Base-by-base conservation (phyloP, 345 rosid species). In the Eucalyptus curtisii region DNA sequence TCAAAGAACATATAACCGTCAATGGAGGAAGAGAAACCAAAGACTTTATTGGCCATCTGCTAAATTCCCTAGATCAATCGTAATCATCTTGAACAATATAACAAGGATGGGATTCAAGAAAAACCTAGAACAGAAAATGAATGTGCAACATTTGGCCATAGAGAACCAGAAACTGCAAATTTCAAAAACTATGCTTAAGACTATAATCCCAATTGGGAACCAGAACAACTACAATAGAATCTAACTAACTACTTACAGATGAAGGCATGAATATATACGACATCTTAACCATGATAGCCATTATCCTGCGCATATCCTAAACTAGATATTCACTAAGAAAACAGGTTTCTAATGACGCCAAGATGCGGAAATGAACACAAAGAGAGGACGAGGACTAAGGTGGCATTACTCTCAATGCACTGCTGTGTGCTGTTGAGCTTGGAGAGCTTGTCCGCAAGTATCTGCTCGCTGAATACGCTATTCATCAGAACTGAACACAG, bases 351-450 rank as follows among this genome's bases (percentile, higher is more conserved):
- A 0, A 5, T 0, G 10, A 20, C 27, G 0, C 47, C 47, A 10
- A 37, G 47, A 76, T 37, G 30, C 82, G 3, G 82, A 76, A 76
- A 76, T 37, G 82, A 37, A 76, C 68, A 27, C 25, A 24, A 14
- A 40, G 55, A 47, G 5, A 49, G 47, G 49, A 0, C 14, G 8
- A 81, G 50, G 50, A 90, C 4, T 37, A 40, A 37, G 15, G 24
- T 37, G 47, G 94, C 94, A 95, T 94, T 98, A 98, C 99, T 97
- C 94, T 98, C 99, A 90, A 98, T 98, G 50, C 98, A 95, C 89
- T 97, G 99, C 86, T 98, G 99, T 76, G 98, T 96, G 96, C 98
- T 93, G 91, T 97, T 96, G 94, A 97, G 98, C 97, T 98, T 96
- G 40, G 99, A 94, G 87, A 98, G 99, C 96, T 97, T 97, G 88